Percentiles rank a stretch among this genome's conserved stretches.
These are phyloP conservation scores for Verticillium nonalfalfae DNA, from an alignment of 2,329 filamentous ascomycete genomes.

Conservation along the genomic window DNA sequence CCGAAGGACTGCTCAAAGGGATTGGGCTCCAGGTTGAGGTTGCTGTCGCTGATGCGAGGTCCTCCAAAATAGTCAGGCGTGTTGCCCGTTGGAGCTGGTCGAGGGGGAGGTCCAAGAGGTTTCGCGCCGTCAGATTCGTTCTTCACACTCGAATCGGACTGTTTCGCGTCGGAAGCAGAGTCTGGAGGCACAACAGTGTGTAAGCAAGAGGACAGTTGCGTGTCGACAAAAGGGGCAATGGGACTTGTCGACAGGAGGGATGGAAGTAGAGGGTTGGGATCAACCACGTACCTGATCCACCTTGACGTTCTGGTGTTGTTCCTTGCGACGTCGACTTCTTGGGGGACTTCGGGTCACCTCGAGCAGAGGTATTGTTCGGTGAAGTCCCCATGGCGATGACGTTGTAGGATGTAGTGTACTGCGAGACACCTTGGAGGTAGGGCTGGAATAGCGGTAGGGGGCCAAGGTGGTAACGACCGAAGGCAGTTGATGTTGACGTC, in stretches of 20 bases:
- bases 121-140: slow-evolving; percentile 54
- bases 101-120: slow-evolving; percentile 65
- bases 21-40: slow-evolving; percentile 78
- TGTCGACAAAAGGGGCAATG: not conserved
- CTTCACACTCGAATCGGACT: slow-evolving; percentile 42
- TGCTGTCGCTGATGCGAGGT: slow-evolving; percentile 35
- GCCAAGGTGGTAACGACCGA: slow-evolving; percentile 5
- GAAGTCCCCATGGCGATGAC: slow-evolving; percentile 43
- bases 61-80: slow-evolving; percentile 65
- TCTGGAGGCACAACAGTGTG: slow-evolving; percentile 23
- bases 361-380: slow-evolving; percentile 28
- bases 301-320: slow-evolving; percentile 31
- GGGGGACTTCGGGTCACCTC: slow-evolving; percentile 42
- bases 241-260: slow-evolving; percentile 5
- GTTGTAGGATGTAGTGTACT: slow-evolving; percentile 28
- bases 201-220: slow-evolving; percentile 10
- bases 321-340: slow-evolving; percentile 31
- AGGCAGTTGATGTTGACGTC: slow-evolving; percentile 15
- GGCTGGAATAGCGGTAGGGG: slow-evolving; percentile 17
- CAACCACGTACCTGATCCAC: slow-evolving; percentile 23
- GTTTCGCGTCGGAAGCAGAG: slow-evolving; percentile 38
- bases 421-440: slow-evolving; percentile 13
- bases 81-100: slow-evolving; percentile 49
- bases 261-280: slow-evolving; percentile 8
- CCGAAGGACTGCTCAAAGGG: slow-evolving; percentile 95